Evolutionary conservation across 345 rosid species (phyloP).

Genomic region (Syzygium aqueum): DNA sequence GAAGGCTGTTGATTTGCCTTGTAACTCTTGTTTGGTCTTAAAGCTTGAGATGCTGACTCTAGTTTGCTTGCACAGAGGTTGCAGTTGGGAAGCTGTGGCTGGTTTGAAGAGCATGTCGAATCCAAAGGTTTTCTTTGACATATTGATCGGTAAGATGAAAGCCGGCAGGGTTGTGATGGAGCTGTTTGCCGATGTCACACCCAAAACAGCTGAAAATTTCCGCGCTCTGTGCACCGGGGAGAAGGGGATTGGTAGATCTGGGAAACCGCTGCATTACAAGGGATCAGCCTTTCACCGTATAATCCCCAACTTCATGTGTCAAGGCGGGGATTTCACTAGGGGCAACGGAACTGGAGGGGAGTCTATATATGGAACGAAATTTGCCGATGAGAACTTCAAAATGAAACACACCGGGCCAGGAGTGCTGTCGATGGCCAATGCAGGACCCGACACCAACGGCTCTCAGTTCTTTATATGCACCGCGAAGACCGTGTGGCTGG

Average conservation of each 20-base stretch:
- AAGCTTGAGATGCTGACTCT: neutral
- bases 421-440: constrained; percentile 68
- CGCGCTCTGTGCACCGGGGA: constrained; percentile 79
- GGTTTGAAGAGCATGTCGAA: constrained; percentile 33
- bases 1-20: neutral
- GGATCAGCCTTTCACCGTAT: constrained; percentile 77
- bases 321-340: constrained; percentile 81
- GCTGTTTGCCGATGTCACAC: constrained; percentile 59
- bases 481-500: constrained; percentile 65
- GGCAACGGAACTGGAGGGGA: constrained; percentile 94
- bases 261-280: constrained; percentile 66
- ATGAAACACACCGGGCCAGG: constrained; percentile 67
- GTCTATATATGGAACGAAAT: constrained; percentile 60
- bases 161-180: constrained; percentile 76
- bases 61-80: neutral
- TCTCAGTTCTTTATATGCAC: constrained; percentile 95
- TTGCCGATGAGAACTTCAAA: constrained; percentile 78
- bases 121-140: constrained; percentile 73
- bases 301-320: constrained; percentile 90
- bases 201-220: constrained; percentile 70
- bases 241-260: constrained; percentile 54
- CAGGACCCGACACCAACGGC: constrained; percentile 69
- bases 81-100: constrained; percentile 1
- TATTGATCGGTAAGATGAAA: constrained; percentile 55
- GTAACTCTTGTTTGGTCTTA: neutral